These are phyloP conservation scores for Didymella segeticola DNA, from an alignment of 2,329 filamentous ascomycete genomes.

Conservation along the genomic window DNA sequence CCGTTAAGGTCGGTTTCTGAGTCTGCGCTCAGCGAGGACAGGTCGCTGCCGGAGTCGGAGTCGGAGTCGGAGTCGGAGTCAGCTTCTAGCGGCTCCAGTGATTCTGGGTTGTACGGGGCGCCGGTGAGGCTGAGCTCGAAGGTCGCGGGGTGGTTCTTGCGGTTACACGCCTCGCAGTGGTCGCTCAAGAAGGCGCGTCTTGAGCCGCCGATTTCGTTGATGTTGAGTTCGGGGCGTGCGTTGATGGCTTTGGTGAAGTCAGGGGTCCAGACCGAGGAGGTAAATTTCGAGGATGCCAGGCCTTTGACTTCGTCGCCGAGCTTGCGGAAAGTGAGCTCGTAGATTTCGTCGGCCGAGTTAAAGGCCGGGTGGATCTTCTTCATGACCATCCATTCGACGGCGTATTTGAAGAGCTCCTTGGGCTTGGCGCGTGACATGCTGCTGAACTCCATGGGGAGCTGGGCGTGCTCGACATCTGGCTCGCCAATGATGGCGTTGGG, in stretches of 20 bases:
- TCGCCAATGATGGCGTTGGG: slow-evolving; percentile 61
- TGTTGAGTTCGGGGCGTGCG: slow-evolving; percentile 65
- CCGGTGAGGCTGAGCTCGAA: slow-evolving; percentile 69
- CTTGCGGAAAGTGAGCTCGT: slow-evolving; percentile 72
- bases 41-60: slow-evolving; percentile 27
- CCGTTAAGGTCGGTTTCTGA: slow-evolving; percentile 28
- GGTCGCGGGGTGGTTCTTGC: slow-evolving; percentile 71
- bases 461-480: slow-evolving; percentile 57
- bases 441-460: slow-evolving; percentile 74
- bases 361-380: slow-evolving; percentile 78
- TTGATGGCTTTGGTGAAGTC: slow-evolving; percentile 71
- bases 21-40: slow-evolving; percentile 34
- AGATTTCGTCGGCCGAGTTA: slow-evolving; percentile 67
- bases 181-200: slow-evolving; percentile 25
- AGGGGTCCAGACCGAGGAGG: slow-evolving; percentile 72
- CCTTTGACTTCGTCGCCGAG: slow-evolving; percentile 74
- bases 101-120: slow-evolving; percentile 69
- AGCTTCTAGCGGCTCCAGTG: slow-evolving; percentile 67
- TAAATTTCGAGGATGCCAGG: slow-evolving; percentile 73
- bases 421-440: slow-evolving; percentile 69
- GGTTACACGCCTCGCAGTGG: slow-evolving; percentile 74
- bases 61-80: slow-evolving; percentile 44
- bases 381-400: slow-evolving; percentile 81
- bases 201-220: slow-evolving; percentile 37
- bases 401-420: slow-evolving; percentile 75